Conservation (phyloP, 2,329 filamentous ascomycete genomes). For the Calonectria hongkongensis region DNA sequence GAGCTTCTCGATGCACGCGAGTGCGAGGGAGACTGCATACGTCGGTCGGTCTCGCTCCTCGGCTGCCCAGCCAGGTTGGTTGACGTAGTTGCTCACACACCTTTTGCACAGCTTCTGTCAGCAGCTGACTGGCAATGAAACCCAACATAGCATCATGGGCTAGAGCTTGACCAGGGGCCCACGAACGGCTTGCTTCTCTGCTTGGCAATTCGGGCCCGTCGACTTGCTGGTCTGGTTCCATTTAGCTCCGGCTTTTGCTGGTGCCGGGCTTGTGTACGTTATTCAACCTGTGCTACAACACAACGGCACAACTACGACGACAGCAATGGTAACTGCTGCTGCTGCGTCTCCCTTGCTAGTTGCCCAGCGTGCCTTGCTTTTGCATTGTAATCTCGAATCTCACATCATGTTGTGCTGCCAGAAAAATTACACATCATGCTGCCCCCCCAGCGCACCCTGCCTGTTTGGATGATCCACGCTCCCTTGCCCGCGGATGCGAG, state of each 20-base stretch:
- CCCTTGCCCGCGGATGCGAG: conserved; percentile 26
- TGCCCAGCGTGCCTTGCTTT: conserved; percentile 1
- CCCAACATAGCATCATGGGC: conserved; percentile 21
- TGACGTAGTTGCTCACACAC: background rate
- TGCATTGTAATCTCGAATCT: conserved; percentile 11
- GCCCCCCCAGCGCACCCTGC: background rate
- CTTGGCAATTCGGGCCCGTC: conserved; percentile 20
- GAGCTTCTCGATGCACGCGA: background rate
- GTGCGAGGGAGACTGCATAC: conserved; percentile 1
- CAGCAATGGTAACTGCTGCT: background rate
- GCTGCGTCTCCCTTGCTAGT: background rate
- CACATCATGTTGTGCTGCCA: background rate
- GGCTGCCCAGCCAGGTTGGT: background rate
- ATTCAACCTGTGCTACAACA: conserved; percentile 3
- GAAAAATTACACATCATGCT: background rate
- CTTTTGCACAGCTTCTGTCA: conserved; percentile 2
- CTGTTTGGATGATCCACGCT: conserved; percentile 1
- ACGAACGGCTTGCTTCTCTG: conserved; percentile 25
- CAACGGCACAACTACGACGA: background rate
- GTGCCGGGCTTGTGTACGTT: conserved; percentile 13
- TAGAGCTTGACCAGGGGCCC: conserved; percentile 24
- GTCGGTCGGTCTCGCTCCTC: conserved; percentile 1
- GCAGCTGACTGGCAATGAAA: conserved; percentile 34
- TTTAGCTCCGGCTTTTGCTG: conserved; percentile 21
- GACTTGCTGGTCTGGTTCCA: conserved; percentile 15